phyloP scores from a whole-genome alignment of 2,329 filamentous ascomycete genomes.

The Curvularia verruculosa region DNA sequence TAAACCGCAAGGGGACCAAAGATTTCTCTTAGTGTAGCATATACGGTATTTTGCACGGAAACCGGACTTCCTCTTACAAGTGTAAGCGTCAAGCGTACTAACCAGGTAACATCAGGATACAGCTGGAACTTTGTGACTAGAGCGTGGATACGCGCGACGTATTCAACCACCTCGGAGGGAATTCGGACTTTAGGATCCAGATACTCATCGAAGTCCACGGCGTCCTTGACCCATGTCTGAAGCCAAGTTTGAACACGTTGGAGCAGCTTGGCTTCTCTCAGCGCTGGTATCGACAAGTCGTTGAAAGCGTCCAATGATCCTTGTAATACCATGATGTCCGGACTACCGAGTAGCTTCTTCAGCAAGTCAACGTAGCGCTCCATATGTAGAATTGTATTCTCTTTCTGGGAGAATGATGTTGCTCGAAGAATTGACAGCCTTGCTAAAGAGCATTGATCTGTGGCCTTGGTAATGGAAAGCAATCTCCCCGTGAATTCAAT shows the following conservation, averaged over 20 bases:
- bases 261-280: slow-evolving; percentile 27
- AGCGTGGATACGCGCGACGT: slow-evolving; percentile 29
- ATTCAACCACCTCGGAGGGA: slow-evolving; percentile 20
- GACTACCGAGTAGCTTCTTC: slow-evolving; percentile 26
- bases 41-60: slow-evolving; percentile 14
- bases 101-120: slow-evolving; percentile 27
- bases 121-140: slow-evolving; percentile 34
- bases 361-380: slow-evolving; percentile 35
- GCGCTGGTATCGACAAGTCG: slow-evolving; percentile 25
- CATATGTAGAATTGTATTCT: slow-evolving; percentile 26
- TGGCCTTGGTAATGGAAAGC: slow-evolving; percentile 25
- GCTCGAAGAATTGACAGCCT: slow-evolving; percentile 37
- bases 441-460: slow-evolving; percentile 28
- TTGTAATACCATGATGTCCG: slow-evolving; percentile 15
- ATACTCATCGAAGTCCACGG: slow-evolving; percentile 29
- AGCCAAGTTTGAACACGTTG: slow-evolving; percentile 26
- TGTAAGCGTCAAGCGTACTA: slow-evolving; percentile 31
- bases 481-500: slow-evolving; percentile 35
- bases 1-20: slow-evolving; percentile 19
- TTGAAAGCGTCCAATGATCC: slow-evolving; percentile 39
- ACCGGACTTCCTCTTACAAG: slow-evolving; percentile 25
- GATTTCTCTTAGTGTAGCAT: slow-evolving; percentile 25
- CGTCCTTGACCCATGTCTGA: slow-evolving; percentile 29
- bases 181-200: slow-evolving; percentile 12
- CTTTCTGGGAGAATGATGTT: slow-evolving; percentile 31